phyloP scores from a whole-genome alignment of 2,329 filamentous ascomycete species.

The Drechslerella stenobrocha region DNA sequence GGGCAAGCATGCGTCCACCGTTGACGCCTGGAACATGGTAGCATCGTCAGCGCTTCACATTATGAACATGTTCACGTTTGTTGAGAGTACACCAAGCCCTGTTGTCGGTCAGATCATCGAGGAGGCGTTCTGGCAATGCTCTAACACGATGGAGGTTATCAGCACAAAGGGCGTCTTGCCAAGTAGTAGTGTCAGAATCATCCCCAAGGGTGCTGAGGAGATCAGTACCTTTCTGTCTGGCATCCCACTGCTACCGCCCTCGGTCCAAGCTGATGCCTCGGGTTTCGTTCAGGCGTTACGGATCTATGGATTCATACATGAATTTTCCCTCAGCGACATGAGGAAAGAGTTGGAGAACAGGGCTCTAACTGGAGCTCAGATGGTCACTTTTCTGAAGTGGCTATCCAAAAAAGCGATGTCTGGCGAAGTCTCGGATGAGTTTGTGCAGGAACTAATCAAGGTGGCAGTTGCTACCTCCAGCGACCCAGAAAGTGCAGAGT shows the following conservation, averaged over 20 bases:
- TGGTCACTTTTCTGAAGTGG: slow-evolving; percentile 84
- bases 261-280: slow-evolving; percentile 68
- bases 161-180: slow-evolving; percentile 84
- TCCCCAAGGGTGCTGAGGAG: slow-evolving; percentile 64
- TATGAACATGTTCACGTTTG: slow-evolving; percentile 81
- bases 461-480: slow-evolving; percentile 70
- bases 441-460: slow-evolving; percentile 71
- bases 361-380: slow-evolving; percentile 75
- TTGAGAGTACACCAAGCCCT: slow-evolving; percentile 82
- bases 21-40: slow-evolving; percentile 58
- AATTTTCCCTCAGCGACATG: slow-evolving; percentile 85
- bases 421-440: slow-evolving; percentile 72
- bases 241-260: slow-evolving; percentile 81
- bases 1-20: slow-evolving; percentile 68
- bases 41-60: slow-evolving; percentile 63
- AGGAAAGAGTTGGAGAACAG: slow-evolving; percentile 78
- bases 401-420: slow-evolving; percentile 70
- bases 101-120: slow-evolving; percentile 85
- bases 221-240: slow-evolving; percentile 79
- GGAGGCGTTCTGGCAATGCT: slow-evolving; percentile 94
- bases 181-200: slow-evolving; percentile 80
- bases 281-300: slow-evolving; percentile 78
- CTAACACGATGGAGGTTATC: slow-evolving; percentile 80
- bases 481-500: slow-evolving; percentile 38
- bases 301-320: slow-evolving; percentile 81